A percentile compares a stretch with the other conserved stretches of the same genome.
Conservation (phyloP, 345 rosid genomes). For the Rhodamnia argentea region DNA sequence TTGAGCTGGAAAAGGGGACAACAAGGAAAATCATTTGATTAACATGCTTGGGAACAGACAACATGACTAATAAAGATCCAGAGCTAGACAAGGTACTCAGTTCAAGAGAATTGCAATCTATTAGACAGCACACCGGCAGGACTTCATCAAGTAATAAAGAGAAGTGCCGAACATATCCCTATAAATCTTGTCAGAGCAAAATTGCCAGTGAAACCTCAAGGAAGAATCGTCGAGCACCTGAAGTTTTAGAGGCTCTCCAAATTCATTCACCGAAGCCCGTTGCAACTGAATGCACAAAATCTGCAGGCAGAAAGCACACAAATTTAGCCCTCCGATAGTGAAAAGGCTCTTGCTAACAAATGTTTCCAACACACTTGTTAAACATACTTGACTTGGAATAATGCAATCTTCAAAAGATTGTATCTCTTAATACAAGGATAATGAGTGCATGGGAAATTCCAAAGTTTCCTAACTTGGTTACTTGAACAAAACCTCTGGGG, state of each 20-base stretch:
- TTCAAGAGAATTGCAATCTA: neutral
- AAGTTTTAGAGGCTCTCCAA: constrained; percentile 61
- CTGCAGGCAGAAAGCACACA: constrained; percentile 25
- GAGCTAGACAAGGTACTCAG: neutral
- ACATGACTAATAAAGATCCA: neutral
- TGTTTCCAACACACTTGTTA: neutral
- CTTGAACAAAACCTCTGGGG: neutral
- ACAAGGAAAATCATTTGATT: neutral
- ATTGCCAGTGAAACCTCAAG: neutral
- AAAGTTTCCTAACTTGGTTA: neutral
- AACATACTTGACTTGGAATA: neutral
- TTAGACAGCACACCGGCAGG: neutral
- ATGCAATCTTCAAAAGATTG: neutral
- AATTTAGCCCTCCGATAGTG: neutral
- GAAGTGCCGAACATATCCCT: neutral
- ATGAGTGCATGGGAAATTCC: neutral
- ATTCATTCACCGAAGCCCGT: constrained; percentile 47
- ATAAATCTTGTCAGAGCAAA: neutral
- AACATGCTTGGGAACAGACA: neutral
- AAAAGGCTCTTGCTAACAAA: neutral
- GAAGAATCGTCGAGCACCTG: constrained; percentile 28
- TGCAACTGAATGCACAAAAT: constrained; percentile 79
- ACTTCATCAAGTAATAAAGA: neutral
- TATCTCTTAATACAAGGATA: neutral
- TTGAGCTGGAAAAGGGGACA: neutral